phyloP scores from a whole-genome alignment of 352 stramenopile species.

The Pythium sukuiense region DNA sequence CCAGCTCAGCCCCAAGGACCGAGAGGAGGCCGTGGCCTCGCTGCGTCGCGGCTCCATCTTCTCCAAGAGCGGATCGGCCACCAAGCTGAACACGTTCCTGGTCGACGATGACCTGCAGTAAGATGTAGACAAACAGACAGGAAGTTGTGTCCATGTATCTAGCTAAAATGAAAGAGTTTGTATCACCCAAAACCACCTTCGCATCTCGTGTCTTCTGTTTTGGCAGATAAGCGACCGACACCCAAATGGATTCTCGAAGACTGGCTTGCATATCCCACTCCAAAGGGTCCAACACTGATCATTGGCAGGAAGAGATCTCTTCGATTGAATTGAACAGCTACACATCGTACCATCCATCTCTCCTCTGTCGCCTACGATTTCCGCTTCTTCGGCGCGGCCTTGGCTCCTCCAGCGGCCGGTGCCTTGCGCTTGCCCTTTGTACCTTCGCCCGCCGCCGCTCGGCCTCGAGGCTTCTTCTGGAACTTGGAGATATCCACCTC shows the following conservation, averaged over 20 bases:
- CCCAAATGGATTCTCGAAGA: too few species aligned
- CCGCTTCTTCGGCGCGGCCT: constrained; percentile 56
- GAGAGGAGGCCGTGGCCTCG: constrained; percentile 75
- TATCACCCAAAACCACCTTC: too few species aligned
- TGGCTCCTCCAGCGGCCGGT: constrained; percentile 24
- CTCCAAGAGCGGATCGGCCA: constrained; percentile 61
- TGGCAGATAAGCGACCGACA: too few species aligned
- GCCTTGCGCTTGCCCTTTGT: constrained; percentile 56
- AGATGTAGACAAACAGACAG: neutral
- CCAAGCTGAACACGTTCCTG: constrained; percentile 40
- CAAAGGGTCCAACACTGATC: too few species aligned
- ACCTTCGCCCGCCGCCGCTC: constrained; percentile 17
- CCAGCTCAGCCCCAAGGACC: constrained; percentile 82
- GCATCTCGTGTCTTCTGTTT: too few species aligned
- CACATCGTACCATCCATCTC: neutral
- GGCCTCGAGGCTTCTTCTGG: constrained; percentile 67
- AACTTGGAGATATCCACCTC: constrained; percentile 75
- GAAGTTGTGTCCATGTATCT: too few species aligned
- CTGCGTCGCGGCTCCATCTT: constrained; percentile 87
- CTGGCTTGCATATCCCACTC: too few species aligned
- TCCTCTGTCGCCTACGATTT: constrained; percentile 1
- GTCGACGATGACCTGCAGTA: constrained; percentile 25
- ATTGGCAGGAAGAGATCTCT: too few species aligned
- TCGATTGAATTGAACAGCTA: constrained; percentile 1
- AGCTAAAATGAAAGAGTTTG: too few species aligned